Evolutionary conservation across 2,329 filamentous ascomycete species (phyloP), one percentile per base, ranked within the genome.

Genomic region (Colletotrichum lindemuthianum): DNA sequence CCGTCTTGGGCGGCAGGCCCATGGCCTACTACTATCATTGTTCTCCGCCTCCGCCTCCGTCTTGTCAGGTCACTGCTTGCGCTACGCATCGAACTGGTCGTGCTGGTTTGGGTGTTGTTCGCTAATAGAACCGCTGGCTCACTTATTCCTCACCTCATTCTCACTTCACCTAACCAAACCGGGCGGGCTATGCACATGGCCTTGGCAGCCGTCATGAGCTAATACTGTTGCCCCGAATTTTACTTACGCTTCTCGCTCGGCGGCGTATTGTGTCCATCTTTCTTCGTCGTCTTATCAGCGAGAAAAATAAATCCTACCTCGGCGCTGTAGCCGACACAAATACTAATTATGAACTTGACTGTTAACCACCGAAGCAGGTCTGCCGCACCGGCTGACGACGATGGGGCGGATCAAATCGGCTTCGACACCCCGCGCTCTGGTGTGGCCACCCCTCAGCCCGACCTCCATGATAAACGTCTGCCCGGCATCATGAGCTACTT

Each of bases 401-500:
- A 93, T 76, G 85, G 83, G 72, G 83, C 84, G 76, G 91, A 94
- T 77, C 89, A 92, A 71, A 90, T 93, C 76, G 92, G 92, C 75
- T 92, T 91, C 77, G 91, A 92, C 72, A 94, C 92, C 58, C 96
- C 93, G 72, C 91, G 93, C 74, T 96, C 94, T 71, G 93, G 94
- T 74, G 88, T 97, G 77, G 92, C 93, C 70, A 99, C 96, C 68
- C 96, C 96, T 71, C 92, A 94, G 74, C 96, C 96, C 70, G 95
- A 98, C 80, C 90, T 91, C 69, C 90, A 92, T 75, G 96, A 99
- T 83, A 97, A 97, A 82, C 91, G 96, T 81, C 85, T 97, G 76
- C 96, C 96, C 71, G 92, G 93, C 77, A 97, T 98, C 83, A 91
- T 96, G 86, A 96, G 91, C 85, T 97, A 96, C 86, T 97, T 98